Evolutionary conservation across 1,284 basidiomycete genomes (phyloP).

Genomic region (Athelia sp.): DNA sequence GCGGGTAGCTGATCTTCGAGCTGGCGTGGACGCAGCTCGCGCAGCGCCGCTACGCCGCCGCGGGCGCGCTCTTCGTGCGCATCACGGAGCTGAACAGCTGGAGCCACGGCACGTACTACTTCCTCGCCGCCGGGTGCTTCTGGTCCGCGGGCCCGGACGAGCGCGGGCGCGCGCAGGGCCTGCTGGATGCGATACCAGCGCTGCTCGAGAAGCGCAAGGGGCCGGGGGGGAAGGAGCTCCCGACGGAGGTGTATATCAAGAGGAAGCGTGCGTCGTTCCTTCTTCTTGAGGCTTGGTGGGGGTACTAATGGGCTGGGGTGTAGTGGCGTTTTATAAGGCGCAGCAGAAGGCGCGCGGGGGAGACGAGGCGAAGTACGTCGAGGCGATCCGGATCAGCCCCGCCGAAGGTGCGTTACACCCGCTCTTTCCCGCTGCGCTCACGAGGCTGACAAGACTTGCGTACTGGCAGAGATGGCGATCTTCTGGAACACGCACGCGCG

Average conservation of each 20-base stretch:
- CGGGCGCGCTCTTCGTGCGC: constrained; percentile 59
- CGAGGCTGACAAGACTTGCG: neutral
- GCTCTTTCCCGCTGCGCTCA: constrained; percentile 43
- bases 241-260: constrained; percentile 71
- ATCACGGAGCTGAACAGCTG: constrained; percentile 67
- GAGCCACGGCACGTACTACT: constrained; percentile 76
- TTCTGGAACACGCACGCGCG: constrained; percentile 73
- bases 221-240: constrained; percentile 55
- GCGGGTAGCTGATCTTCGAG: constrained; percentile 61
- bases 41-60: constrained; percentile 59
- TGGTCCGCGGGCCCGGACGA: constrained; percentile 48
- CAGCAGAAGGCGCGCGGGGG: constrained; percentile 56
- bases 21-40: constrained; percentile 71
- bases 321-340: constrained; percentile 66
- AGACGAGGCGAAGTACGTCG: constrained; percentile 41
- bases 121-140: constrained; percentile 67
- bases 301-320: no score
- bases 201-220: constrained; percentile 57
- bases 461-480: constrained; percentile 19
- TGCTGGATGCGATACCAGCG: constrained; percentile 59
- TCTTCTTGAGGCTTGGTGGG: no score
- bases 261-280: no score
- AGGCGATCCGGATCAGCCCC: constrained; percentile 57
- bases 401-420: constrained; percentile 62
- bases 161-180: constrained; percentile 42